phyloP scores from a whole-genome alignment of 2,329 filamentous ascomycete species.

The Ascosphaera apis region DNA sequence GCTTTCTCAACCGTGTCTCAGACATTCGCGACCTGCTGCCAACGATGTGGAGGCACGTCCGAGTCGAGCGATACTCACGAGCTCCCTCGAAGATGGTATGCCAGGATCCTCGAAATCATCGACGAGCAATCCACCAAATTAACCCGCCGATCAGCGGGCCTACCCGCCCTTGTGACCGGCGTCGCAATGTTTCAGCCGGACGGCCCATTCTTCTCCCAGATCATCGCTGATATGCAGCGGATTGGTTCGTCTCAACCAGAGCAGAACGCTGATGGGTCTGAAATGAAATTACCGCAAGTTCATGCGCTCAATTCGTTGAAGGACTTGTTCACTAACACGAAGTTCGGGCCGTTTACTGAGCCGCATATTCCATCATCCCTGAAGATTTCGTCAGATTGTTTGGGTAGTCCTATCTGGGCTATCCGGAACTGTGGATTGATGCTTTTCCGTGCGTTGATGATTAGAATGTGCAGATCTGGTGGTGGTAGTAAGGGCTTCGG shows the following conservation, averaged over 20 bases:
- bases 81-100: conserved; percentile 19
- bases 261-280: conserved; percentile 11
- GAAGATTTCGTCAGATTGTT: conserved; percentile 53
- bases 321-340: conserved; percentile 70
- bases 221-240: conserved; percentile 19
- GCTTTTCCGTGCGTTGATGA: conserved; percentile 66
- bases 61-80: neutral
- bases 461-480: conserved; percentile 27
- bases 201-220: conserved; percentile 19
- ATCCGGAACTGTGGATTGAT: conserved; percentile 85
- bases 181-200: conserved; percentile 42
- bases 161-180: conserved; percentile 67
- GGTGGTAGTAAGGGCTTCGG: conserved; percentile 25
- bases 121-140: conserved; percentile 51
- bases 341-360: conserved; percentile 50
- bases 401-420: conserved; percentile 52
- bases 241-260: conserved; percentile 13
- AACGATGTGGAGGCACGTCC: conserved; percentile 30
- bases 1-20: conserved; percentile 84
- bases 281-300: conserved; percentile 56
- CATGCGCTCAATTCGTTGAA: conserved; percentile 88
- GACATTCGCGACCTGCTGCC: conserved; percentile 68
- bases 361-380: conserved; percentile 50
- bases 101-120: conserved; percentile 40
- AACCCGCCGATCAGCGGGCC: conserved; percentile 74